phyloP scores from a whole-genome alignment of 2,329 filamentous ascomycete species.

The Corinectria fuckeliana region DNA sequence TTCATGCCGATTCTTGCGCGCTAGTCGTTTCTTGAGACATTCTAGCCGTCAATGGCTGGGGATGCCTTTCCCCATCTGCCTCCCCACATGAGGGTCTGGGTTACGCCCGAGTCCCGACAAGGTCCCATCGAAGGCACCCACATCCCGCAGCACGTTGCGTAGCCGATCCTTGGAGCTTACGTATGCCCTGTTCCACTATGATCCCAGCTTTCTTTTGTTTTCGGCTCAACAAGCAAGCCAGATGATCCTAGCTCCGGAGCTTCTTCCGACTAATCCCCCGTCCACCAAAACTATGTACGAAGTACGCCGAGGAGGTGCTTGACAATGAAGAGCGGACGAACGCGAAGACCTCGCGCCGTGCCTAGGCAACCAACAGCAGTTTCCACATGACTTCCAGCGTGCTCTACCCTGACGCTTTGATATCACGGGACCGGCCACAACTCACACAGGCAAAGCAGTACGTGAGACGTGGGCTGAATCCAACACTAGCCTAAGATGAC shows the following conservation, averaged over 20 bases:
- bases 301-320: not conserved
- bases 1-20: constrained; percentile 28
- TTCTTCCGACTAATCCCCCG: constrained; percentile 7
- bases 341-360: no score
- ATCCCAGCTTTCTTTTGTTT: constrained; percentile 14
- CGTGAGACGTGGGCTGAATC: constrained; percentile 16
- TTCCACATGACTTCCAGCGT: no score
- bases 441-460: not conserved
- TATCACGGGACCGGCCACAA: not conserved
- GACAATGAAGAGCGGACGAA: no score
- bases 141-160: constrained; percentile 29
- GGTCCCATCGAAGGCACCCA: constrained; percentile 23
- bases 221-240: constrained; percentile 12
- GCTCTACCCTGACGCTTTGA: not conserved
- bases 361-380: no score
- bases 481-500: constrained; percentile 26
- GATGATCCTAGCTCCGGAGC: constrained; percentile 12
- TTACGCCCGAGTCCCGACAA: constrained; percentile 16
- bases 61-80: constrained; percentile 23
- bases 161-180: constrained; percentile 29
- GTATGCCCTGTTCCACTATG: constrained; percentile 34
- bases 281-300: not conserved
- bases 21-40: constrained; percentile 39
- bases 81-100: constrained; percentile 26
- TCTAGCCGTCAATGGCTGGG: constrained; percentile 33